Conservation (phyloP, 2,329 filamentous ascomycete species). For the Fusarium duplospermum region DNA sequence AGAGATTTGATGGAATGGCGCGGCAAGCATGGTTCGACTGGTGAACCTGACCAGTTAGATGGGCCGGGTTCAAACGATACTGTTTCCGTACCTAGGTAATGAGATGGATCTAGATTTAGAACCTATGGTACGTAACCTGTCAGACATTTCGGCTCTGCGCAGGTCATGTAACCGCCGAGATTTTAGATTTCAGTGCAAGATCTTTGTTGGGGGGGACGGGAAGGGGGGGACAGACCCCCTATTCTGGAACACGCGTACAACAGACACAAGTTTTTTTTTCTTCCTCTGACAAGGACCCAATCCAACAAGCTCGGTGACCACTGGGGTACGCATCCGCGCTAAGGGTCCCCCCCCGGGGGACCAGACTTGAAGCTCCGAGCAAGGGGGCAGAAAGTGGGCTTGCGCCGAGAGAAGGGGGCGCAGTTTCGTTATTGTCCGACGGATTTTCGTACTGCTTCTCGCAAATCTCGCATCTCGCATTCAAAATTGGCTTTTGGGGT, state of each 20-base stretch:
- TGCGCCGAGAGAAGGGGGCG: background rate
- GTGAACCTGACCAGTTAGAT: background rate
- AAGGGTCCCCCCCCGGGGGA: background rate
- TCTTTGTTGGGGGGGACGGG: background rate
- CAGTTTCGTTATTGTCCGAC: background rate
- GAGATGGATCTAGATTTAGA: background rate
- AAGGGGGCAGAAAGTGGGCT: background rate
- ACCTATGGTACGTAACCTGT: background rate
- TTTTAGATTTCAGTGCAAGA: background rate
- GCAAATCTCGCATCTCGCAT: background rate
- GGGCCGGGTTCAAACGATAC: too few species aligned
- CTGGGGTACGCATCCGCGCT: background rate
- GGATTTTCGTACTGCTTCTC: slow-evolving; percentile 3
- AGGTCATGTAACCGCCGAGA: background rate
- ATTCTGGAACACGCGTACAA: slow-evolving; percentile 2
- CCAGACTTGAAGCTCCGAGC: background rate
- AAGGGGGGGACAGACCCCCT: background rate
- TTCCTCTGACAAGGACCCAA: background rate
- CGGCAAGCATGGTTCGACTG: background rate
- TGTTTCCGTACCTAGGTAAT: too few species aligned
- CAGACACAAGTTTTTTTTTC: too few species aligned
- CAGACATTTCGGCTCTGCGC: background rate
- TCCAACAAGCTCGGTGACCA: background rate
- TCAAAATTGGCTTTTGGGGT: background rate
- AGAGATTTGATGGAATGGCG: background rate